These are phyloP conservation scores for Aspergillus transmontanensis DNA, from an alignment of 2,329 filamentous ascomycete genomes.

Conservation along the genomic window DNA sequence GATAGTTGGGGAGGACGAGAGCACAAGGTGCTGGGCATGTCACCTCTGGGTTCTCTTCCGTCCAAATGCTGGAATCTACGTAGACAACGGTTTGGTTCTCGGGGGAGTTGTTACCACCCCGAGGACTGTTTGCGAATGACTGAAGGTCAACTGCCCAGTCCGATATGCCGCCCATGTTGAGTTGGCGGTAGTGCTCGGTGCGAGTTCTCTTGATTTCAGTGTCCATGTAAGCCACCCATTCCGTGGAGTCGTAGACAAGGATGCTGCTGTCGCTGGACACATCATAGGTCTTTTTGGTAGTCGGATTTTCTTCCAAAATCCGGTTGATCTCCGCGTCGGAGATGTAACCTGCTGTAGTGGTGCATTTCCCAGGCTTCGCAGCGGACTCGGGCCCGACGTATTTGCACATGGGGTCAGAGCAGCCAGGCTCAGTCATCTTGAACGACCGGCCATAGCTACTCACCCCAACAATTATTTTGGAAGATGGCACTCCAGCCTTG, in stretches of 20 bases:
- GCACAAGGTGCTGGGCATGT: constrained; percentile 1
- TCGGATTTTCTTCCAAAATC: not conserved
- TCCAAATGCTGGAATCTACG: not conserved
- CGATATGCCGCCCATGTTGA: not conserved
- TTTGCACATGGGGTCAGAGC: constrained; percentile 22
- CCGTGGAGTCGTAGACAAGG: constrained; percentile 34
- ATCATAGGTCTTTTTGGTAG: constrained; percentile 6
- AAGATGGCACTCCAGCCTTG: not conserved
- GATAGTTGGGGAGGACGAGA: constrained; percentile 1
- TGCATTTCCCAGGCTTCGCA: not conserved
- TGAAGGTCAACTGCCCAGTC: not conserved
- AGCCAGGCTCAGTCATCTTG: constrained; percentile 33
- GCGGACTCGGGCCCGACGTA: not conserved
- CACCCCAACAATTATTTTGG: constrained; percentile 33
- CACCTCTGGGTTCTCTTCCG: not conserved
- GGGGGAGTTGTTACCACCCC: not conserved
- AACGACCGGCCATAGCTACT: constrained; percentile 42
- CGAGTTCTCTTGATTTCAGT: constrained; percentile 26
- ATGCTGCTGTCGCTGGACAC: constrained; percentile 23
- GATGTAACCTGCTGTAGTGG: not conserved
- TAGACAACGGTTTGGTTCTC: not conserved
- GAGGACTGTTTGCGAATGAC: not conserved
- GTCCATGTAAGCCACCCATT: constrained; percentile 41
- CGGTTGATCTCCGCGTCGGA: not conserved
- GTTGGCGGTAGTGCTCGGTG: constrained; percentile 14